phyloP scores from a whole-genome alignment of 371 early-diverging fungal species.

The Mucor saturninus region DNA sequence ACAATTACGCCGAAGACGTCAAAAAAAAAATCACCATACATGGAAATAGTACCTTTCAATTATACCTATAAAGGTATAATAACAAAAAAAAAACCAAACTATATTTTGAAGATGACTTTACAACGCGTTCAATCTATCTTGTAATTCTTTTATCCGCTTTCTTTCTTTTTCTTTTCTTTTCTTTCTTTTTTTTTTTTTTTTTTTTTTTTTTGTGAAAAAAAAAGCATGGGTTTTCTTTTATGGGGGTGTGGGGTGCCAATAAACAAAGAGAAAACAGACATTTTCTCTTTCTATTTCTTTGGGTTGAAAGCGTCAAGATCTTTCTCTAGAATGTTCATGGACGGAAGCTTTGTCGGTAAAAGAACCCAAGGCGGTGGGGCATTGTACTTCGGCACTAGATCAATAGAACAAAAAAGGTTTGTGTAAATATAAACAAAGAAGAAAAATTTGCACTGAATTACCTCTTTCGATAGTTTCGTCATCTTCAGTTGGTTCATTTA shows the following conservation, averaged over 20 bases:
- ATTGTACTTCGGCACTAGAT: neutral
- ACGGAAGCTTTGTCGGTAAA: conserved; percentile 18
- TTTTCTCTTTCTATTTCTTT: neutral
- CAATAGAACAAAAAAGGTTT: neutral
- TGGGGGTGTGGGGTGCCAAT: neutral
- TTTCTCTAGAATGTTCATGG: conserved; percentile 22
- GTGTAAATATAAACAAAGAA: neutral
- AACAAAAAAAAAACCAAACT: too few relatives aligned
- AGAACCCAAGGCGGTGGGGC: conserved; percentile 17
- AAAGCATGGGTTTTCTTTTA: neutral
- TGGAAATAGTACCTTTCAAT: too few relatives aligned
- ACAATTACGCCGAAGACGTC: too few relatives aligned
- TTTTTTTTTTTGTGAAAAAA: neutral
- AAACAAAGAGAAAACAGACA: neutral
- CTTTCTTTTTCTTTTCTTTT: neutral
- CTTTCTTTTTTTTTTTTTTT: too few relatives aligned
- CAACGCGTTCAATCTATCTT: too few relatives aligned
- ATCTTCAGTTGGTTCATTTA: neutral
- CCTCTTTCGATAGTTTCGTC: neutral
- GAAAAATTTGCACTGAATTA: neutral
- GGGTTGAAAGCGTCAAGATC: conserved; percentile 11
- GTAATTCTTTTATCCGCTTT: neutral
- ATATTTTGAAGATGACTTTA: too few relatives aligned
- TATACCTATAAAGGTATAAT: too few relatives aligned
- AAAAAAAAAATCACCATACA: too few relatives aligned